A percentile compares a stretch with the other conserved stretches of the same genome.
These are phyloP conservation scores for Oenanthe sinensis DNA, from an alignment of 129 eudicot genomes.

Conservation along the genomic window DNA sequence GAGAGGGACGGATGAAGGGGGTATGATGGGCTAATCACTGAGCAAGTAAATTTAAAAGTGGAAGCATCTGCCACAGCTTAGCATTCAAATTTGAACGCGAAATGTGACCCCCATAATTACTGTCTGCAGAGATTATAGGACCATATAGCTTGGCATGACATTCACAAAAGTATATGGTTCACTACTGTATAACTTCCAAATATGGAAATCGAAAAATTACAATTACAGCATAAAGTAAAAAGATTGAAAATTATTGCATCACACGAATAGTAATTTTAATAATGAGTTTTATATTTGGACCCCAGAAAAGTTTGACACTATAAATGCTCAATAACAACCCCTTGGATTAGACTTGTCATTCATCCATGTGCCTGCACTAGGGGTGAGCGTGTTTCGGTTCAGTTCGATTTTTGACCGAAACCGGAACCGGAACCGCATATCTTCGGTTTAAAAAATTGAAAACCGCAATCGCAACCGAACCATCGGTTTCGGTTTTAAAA, in stretches of 20 bases:
- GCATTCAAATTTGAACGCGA: conserved; percentile 8
- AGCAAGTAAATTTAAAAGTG: conserved; percentile 2
- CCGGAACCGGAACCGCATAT: too few species aligned
- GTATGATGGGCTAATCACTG: conserved; percentile 8
- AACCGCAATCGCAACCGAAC: too few species aligned
- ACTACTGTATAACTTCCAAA: neutral
- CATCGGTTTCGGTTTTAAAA: too few species aligned
- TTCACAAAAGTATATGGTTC: neutral
- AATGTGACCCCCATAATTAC: neutral
- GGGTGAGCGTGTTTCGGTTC: too few species aligned
- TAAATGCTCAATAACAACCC: neutral
- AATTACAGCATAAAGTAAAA: neutral
- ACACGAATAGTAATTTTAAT: neutral
- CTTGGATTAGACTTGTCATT: conserved; percentile 3
- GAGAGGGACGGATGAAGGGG: neutral
- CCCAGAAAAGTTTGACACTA: neutral
- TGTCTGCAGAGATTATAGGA: neutral
- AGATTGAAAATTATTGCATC: neutral
- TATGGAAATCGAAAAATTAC: neutral
- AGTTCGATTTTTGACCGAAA: too few species aligned
- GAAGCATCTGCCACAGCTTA: conserved; percentile 1
- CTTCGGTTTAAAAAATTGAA: too few species aligned
- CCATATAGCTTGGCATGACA: conserved; percentile 10
- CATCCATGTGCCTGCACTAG: conserved; percentile 12
- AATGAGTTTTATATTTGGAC: neutral